Base-by-base conservation (phyloP, 2,329 filamentous ascomycete genomes). In the Paraconiothyrium sp. region DNA sequence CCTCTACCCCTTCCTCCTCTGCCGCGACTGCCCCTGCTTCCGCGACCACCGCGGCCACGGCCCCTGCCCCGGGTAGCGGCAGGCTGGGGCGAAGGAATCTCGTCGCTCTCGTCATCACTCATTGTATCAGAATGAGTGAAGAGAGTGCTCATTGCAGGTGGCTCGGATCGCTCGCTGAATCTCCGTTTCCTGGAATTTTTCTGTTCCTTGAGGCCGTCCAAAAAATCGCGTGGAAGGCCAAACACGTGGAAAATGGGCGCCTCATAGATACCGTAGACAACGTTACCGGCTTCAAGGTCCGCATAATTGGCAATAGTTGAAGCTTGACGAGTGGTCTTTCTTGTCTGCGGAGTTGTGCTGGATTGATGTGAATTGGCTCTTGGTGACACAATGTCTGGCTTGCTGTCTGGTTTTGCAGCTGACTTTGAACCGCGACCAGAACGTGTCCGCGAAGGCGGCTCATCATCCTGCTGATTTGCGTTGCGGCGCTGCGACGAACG, bases 301-400 rank as follows among this genome's bases (percentile, higher is more conserved):
- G 67, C 67, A 51, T 75, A 73, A 49, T 70, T 76, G 34, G 76
- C 76, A 47, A 76, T 69, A 54, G 73, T 75, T n/a, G 76, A 78
- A 41, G 73, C 73, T 41, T 75, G 75, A 20, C 77, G 73, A 44
- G 77, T 78, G 1, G 73, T 71, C 48, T 77, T 78, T 37, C 73
- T 69, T n/a, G 73, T 70, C 39, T 72, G 44, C 20, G 63, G 68
- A 41, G 63, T 52, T 22, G 68, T 70, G 65, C 67, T 75, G 61
- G 68, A 59, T 56, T 69, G 71, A 48, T 65, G 67, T 10, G 71
- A 67, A 61, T 62, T 75, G 55, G 64, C 54, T 55, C 67, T 72
- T 62, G 72, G 65, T 61, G 71, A 64, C 24, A 67, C 66, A 55
- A 63, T 64, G 39, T 74, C 73, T 50, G 61, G 57, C 13, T 67